Percentiles rank a stretch among this genome's conserved stretches.
These are phyloP conservation scores for Saccharomycopsis crataegensis DNA, from an alignment of 1,139 yeast species.

Conservation along the genomic window DNA sequence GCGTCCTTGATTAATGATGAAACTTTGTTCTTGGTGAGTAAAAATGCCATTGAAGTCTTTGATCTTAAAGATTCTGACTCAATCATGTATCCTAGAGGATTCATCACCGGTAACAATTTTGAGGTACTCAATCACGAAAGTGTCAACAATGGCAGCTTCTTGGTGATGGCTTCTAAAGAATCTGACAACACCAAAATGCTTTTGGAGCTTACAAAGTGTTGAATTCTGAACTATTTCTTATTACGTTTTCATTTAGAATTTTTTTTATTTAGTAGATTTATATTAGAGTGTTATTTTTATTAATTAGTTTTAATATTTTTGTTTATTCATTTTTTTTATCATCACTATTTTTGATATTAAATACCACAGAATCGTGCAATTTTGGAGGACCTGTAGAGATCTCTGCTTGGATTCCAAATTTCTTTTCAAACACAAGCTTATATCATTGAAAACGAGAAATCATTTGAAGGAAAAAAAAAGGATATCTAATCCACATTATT, in stretches of 20 bases:
- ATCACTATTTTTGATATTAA: too few relatives aligned
- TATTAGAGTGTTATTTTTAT: too few relatives aligned
- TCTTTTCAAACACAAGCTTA: neutral
- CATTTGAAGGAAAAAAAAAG: neutral
- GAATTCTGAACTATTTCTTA: neutral
- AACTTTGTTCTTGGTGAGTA: constrained; percentile 7
- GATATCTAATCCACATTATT: neutral
- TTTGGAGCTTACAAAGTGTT: constrained; percentile 2
- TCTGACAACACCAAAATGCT: neutral
- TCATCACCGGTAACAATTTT: constrained; percentile 12
- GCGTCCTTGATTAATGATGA: constrained; percentile 9
- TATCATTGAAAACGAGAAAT: neutral
- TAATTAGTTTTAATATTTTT: too few relatives aligned
- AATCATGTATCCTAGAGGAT: neutral
- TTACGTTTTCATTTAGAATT: too few relatives aligned
- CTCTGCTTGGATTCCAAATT: too few relatives aligned
- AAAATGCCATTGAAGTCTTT: constrained; percentile 13
- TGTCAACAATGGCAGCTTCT: neutral
- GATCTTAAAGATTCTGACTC: constrained; percentile 5
- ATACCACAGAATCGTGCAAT: too few relatives aligned
- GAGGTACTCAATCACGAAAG: constrained; percentile 4
- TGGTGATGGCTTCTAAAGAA: constrained; percentile 2
- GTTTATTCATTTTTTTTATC: too few relatives aligned
- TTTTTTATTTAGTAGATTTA: too few relatives aligned
- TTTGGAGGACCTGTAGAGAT: too few relatives aligned